phyloP scores from a whole-genome alignment of 2,329 filamentous ascomycete genomes.

The Diaporthe sp. region DNA sequence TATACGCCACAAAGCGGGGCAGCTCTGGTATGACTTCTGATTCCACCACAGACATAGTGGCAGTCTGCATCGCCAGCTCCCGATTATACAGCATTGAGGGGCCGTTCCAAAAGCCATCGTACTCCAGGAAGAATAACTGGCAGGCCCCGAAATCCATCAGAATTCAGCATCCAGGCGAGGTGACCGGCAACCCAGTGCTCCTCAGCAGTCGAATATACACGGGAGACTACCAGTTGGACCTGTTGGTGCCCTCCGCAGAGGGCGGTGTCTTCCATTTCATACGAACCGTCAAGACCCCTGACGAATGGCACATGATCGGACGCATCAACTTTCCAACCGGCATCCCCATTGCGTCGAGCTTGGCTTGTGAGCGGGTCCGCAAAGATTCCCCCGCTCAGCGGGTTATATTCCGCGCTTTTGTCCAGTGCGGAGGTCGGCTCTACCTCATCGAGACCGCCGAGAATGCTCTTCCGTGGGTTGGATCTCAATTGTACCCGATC shows the following conservation, averaged over 20 bases:
- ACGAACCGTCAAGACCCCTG: background rate
- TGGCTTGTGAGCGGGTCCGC: background rate
- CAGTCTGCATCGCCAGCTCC: background rate
- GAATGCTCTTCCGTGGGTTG: background rate
- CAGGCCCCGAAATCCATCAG: background rate
- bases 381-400: no score
- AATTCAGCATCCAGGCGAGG: background rate
- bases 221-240: background rate
- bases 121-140: background rate
- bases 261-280: background rate
- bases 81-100: background rate
- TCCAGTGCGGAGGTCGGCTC: background rate
- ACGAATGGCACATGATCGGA: conserved; percentile 7
- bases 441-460: background rate
- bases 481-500: background rate
- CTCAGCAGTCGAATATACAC: background rate
- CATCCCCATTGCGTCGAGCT: background rate
- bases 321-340: background rate
- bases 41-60: background rate
- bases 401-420: background rate
- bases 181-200: background rate
- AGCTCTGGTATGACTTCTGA: accelerated
- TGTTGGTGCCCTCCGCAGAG: background rate
- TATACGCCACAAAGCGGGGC: accelerated
- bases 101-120: background rate